phyloP scores from a whole-genome alignment of 176 grass and related monocot genomes.

The Eleusine indica region DNA sequence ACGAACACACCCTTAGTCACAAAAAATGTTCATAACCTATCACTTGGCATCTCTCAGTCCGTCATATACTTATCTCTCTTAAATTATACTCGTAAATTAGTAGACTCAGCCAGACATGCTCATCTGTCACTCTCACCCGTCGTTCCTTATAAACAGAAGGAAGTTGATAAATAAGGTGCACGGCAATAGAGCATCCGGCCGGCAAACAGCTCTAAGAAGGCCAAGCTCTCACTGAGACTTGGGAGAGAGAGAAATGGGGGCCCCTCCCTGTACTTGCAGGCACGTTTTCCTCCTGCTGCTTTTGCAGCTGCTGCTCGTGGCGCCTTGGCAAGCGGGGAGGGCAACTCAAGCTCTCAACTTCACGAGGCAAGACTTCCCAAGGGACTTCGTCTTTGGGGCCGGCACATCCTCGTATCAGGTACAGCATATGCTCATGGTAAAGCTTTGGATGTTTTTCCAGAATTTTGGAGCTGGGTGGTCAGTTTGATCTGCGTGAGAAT shows the following conservation, averaged over 20 bases:
- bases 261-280: not conserved
- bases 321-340: slow-evolving; percentile 41
- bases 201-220: not conserved
- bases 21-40: too few species aligned
- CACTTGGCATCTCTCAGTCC: too few species aligned
- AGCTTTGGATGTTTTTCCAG: not conserved
- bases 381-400: slow-evolving; percentile 75
- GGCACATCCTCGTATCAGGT: slow-evolving; percentile 90
- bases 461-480: not conserved
- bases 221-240: not conserved
- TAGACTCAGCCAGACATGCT: not conserved
- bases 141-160: not conserved
- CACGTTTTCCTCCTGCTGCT: not conserved
- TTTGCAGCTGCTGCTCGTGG: slow-evolving; percentile 14
- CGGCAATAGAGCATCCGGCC: not conserved
- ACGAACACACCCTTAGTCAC: too few species aligned
- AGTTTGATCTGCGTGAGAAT: not conserved
- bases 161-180: slow-evolving; percentile 15
- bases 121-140: not conserved
- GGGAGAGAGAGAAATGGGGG: not conserved
- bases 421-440: too few species aligned
- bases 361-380: slow-evolving; percentile 71
- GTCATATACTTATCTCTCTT: too few species aligned
- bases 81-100: not conserved
- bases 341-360: slow-evolving; percentile 54